phyloP scores from a whole-genome alignment of 1,139 yeast genomes.

The Yamadazyma songkhlaensis region DNA sequence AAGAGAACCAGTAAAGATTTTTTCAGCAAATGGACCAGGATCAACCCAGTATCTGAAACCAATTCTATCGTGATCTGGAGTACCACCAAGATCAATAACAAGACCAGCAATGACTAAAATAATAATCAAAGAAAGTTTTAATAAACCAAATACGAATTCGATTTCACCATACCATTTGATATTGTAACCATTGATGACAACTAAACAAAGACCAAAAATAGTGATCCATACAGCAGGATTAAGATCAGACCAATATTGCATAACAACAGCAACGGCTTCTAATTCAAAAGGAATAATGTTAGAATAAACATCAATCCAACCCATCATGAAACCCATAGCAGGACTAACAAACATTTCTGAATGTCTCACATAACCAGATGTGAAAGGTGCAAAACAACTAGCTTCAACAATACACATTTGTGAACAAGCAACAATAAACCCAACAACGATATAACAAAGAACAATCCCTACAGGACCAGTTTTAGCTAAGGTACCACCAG shows the following conservation, averaged over 20 bases:
- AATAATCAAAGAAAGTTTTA: constrained; percentile 56
- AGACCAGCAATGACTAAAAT: constrained; percentile 41
- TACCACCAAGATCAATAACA: constrained; percentile 36
- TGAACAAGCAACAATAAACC: constrained; percentile 47
- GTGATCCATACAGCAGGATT: constrained; percentile 45
- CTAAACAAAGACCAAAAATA: constrained; percentile 32
- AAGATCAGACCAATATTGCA: constrained; percentile 35
- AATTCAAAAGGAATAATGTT: constrained; percentile 40
- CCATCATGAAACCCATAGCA: constrained; percentile 54
- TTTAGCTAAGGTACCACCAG: constrained; percentile 61
- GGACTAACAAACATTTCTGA: constrained; percentile 60
- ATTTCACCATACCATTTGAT: constrained; percentile 46
- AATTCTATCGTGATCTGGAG: constrained; percentile 36
- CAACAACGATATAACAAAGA: constrained; percentile 45
- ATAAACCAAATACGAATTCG: constrained; percentile 37
- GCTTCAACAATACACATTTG: constrained; percentile 60
- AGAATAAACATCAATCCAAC: constrained; percentile 60
- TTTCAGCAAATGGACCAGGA: constrained; percentile 51
- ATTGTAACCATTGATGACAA: constrained; percentile 38
- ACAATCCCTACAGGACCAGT: constrained; percentile 67
- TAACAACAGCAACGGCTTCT: constrained; percentile 41
- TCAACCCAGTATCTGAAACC: constrained; percentile 39
- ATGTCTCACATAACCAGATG: constrained; percentile 56
- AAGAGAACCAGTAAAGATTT: constrained; percentile 44
- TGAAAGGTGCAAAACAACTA: constrained; percentile 57